Evolutionary conservation across 495 filamentous ascomycete genomes (phyloP).

Genomic region (Neurospora tetrasperma): DNA sequence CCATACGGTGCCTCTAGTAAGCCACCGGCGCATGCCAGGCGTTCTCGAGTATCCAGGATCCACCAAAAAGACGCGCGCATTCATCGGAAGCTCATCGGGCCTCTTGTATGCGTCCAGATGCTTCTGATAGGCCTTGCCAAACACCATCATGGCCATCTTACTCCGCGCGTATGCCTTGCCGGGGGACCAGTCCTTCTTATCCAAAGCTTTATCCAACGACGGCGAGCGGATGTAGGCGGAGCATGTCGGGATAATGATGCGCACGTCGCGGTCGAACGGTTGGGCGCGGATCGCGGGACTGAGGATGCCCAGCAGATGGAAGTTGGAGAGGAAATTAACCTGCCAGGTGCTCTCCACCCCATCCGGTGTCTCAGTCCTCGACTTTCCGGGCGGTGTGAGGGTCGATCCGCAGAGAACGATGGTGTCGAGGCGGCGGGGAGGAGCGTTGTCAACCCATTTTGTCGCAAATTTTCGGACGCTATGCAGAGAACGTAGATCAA

Average conservation of each 20-base stretch:
- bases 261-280: slow-evolving; percentile 84
- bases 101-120: slow-evolving; percentile 72
- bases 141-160: slow-evolving; percentile 82
- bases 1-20: slow-evolving; percentile 73
- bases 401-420: slow-evolving; percentile 76
- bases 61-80: slow-evolving; percentile 68
- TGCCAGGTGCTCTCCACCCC: slow-evolving; percentile 85
- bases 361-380: slow-evolving; percentile 51
- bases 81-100: slow-evolving; percentile 71
- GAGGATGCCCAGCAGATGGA: slow-evolving; percentile 85
- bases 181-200: slow-evolving; percentile 40
- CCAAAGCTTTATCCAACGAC: slow-evolving; percentile 39
- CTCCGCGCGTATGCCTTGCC: slow-evolving; percentile 63
- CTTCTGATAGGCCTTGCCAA: slow-evolving; percentile 80
- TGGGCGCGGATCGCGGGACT: slow-evolving; percentile 80
- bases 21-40: slow-evolving; percentile 75
- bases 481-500: slow-evolving; percentile 77
- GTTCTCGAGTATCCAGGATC: slow-evolving; percentile 81
- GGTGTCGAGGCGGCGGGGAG: slow-evolving; percentile 86
- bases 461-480: slow-evolving; percentile 93
- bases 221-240: slow-evolving; percentile 69
- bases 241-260: slow-evolving; percentile 80
- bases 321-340: slow-evolving; percentile 91
- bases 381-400: slow-evolving; percentile 51
- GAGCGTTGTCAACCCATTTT: slow-evolving; percentile 94